These are phyloP conservation scores for Diplocarpon rosae DNA, from an alignment of 2,329 filamentous ascomycete genomes.

Conservation along the genomic window DNA sequence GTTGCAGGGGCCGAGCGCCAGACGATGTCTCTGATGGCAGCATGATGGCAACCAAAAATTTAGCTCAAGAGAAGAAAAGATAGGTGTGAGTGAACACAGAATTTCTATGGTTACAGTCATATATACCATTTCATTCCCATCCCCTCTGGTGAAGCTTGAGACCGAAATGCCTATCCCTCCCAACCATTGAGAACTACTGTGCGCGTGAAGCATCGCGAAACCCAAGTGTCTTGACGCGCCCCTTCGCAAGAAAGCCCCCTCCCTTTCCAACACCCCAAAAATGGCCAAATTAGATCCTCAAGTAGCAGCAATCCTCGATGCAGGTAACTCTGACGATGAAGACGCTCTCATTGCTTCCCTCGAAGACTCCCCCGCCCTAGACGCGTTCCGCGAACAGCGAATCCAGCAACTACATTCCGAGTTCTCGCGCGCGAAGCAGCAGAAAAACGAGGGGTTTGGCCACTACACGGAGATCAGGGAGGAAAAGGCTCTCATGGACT, in stretches of 20 bases:
- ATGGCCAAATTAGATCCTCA: constrained; percentile 38
- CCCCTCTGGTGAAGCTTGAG: too few species aligned
- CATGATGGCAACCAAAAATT: too few species aligned
- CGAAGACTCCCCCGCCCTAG: constrained; percentile 39
- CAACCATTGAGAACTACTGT: too few species aligned
- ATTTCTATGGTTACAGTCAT: too few species aligned
- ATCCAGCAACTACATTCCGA: constrained; percentile 47
- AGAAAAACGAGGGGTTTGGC: constrained; percentile 40
- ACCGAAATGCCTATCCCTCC: too few species aligned
- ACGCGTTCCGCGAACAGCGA: constrained; percentile 44
- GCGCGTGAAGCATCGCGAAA: too few species aligned
- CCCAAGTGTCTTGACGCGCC: neutral
- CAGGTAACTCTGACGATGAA: constrained; percentile 37
- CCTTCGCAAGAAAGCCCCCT: neutral
- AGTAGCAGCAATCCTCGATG: constrained; percentile 38
- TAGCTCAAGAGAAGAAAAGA: too few species aligned
- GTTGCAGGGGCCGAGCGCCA: too few species aligned
- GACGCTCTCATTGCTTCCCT: constrained; percentile 47
- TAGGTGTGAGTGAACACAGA: too few species aligned
- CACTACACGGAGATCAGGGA: constrained; percentile 44
- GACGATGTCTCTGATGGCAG: too few species aligned
- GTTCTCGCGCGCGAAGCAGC: constrained; percentile 38
- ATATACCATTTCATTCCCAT: too few species aligned
- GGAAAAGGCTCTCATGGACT: constrained; percentile 44
- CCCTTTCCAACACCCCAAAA: neutral